Conservation (phyloP, 345 rosid genomes). For the Schrenkiella parvula region DNA sequence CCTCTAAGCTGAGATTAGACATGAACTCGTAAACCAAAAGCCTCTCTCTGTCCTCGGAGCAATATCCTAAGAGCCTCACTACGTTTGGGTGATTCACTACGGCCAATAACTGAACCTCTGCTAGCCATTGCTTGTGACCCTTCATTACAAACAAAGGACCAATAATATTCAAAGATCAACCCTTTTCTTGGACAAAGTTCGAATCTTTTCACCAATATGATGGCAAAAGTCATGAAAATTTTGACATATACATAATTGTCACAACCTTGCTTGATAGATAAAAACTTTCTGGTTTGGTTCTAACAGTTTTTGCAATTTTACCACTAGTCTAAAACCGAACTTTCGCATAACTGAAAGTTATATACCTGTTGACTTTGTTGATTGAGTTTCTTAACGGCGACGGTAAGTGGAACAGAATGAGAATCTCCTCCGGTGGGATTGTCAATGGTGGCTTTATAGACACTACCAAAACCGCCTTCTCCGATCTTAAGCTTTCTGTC, state of each 20-base stretch:
- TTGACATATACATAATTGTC: background rate
- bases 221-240: background rate
- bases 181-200: background rate
- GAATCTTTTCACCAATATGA: background rate
- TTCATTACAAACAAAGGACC: conserved; percentile 22
- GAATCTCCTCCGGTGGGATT: conserved; percentile 37
- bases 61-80: conserved; percentile 84
- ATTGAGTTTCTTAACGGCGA: conserved; percentile 91
- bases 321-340: background rate
- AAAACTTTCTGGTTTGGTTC: background rate
- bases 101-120: conserved; percentile 86
- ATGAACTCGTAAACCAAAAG: conserved; percentile 78
- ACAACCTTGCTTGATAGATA: background rate
- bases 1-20: conserved; percentile 81
- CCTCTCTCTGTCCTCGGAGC: conserved; percentile 55
- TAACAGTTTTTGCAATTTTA: background rate
- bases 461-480: conserved; percentile 97
- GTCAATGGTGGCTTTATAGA: conserved; percentile 64
- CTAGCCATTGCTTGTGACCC: conserved; percentile 94
- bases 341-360: background rate
- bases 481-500: conserved; percentile 67
- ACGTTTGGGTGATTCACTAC: conserved; percentile 81
- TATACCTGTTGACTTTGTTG: conserved; percentile 71
- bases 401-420: conserved; percentile 31
- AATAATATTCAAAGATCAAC: background rate